phyloP scores from a whole-genome alignment of 1,284 basidiomycete genomes.

The Ustilago hordei region DNA sequence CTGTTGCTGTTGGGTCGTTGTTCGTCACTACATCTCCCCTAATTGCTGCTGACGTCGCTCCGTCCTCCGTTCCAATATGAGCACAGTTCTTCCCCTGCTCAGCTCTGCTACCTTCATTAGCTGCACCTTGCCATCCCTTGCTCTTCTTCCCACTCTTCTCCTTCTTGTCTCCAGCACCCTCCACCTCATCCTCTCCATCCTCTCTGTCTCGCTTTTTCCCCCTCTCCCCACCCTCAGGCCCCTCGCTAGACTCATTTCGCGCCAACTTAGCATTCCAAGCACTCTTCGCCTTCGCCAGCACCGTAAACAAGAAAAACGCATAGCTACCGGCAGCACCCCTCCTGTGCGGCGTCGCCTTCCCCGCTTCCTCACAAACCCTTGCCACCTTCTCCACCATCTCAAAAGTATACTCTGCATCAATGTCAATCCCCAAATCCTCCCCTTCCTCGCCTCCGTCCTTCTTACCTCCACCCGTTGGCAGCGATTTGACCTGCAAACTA shows the following conservation, averaged over 20 bases:
- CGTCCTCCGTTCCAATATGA: not conserved
- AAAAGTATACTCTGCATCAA: slow-evolving; percentile 51
- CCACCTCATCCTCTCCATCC: not conserved
- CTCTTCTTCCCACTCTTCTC: slow-evolving; percentile 11
- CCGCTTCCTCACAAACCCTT: slow-evolving; percentile 50
- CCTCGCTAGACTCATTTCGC: slow-evolving; percentile 2
- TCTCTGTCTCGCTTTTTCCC: slow-evolving; percentile 19
- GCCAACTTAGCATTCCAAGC: slow-evolving; percentile 37
- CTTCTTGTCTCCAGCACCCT: slow-evolving; percentile 6
- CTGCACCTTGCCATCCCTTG: slow-evolving; percentile 5
- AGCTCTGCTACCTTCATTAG: not conserved
- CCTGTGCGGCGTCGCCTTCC: slow-evolving; percentile 45
- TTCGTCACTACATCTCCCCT: not conserved
- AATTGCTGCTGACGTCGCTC: not conserved
- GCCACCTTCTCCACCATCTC: slow-evolving; percentile 51
- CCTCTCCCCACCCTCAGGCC: slow-evolving; percentile 1
- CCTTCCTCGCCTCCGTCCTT: slow-evolving; percentile 18
- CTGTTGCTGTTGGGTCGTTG: not conserved
- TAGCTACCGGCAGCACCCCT: slow-evolving; percentile 52
- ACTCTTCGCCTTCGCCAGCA: slow-evolving; percentile 38
- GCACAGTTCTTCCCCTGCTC: not conserved
- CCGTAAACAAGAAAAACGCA: slow-evolving; percentile 48
- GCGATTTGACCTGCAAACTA: slow-evolving; percentile 19
- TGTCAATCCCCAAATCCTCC: slow-evolving; percentile 32
- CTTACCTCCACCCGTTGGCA: slow-evolving; percentile 2